Evolutionary conservation across 2,329 filamentous ascomycete genomes (phyloP).

Genomic region (Aureobasidium sp.): DNA sequence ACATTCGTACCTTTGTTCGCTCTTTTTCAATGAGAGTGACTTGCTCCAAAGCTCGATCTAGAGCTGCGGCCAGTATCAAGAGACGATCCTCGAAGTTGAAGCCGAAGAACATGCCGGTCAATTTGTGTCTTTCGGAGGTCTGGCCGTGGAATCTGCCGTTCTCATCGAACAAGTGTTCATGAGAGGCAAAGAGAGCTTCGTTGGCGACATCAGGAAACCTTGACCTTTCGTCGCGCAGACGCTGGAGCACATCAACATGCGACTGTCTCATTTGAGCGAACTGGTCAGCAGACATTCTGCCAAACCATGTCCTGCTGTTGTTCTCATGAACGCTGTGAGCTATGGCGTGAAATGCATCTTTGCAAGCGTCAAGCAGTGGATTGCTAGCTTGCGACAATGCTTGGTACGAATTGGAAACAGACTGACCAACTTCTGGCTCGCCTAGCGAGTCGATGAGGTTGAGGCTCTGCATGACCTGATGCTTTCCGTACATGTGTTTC

Average conservation of each 20-base stretch:
- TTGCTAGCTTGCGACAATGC: slow-evolving; percentile 9
- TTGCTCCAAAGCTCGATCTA: slow-evolving; percentile 2
- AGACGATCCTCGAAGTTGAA: slow-evolving; percentile 16
- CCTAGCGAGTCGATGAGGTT: slow-evolving; percentile 2
- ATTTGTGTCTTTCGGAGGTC: neutral
- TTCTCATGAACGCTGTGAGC: slow-evolving; percentile 12
- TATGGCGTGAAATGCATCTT: neutral
- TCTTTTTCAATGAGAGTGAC: slow-evolving; percentile 2
- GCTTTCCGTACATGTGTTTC: slow-evolving; percentile 1
- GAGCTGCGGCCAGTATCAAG: neutral
- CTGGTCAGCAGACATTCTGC: slow-evolving; percentile 4
- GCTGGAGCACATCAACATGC: slow-evolving; percentile 6
- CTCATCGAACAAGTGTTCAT: slow-evolving; percentile 10
- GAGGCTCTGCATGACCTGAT: slow-evolving; percentile 14
- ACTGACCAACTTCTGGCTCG: slow-evolving; percentile 1
- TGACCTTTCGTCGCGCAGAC: neutral
- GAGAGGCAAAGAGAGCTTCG: slow-evolving; percentile 9
- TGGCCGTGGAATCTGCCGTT: slow-evolving; percentile 4
- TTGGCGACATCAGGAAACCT: slow-evolving; percentile 8
- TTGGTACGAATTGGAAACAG: slow-evolving; percentile 7
- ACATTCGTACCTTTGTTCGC: neutral
- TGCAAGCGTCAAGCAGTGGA: slow-evolving; percentile 4
- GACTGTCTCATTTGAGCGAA: slow-evolving; percentile 2
- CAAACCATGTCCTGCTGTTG: slow-evolving; percentile 15
- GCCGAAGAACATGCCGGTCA: slow-evolving; percentile 14